Conservation (phyloP, 495 filamentous ascomycete genomes). For the Parmelia sp. region DNA sequence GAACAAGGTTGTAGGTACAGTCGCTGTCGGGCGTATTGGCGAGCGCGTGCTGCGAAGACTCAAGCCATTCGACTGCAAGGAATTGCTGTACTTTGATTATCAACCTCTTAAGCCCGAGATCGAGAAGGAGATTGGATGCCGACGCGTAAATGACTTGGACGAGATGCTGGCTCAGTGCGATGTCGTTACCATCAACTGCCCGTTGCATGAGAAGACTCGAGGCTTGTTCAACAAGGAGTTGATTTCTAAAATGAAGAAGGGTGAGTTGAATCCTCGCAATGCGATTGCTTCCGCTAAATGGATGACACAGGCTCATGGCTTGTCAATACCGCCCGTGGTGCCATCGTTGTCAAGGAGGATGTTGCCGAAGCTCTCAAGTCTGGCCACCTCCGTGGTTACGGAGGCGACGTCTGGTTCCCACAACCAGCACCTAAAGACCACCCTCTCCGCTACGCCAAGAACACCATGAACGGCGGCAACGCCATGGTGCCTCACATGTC, state of each 20-base stretch:
- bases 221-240: conserved; percentile 99
- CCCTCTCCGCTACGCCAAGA: conserved; percentile 84
- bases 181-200: conserved; percentile 99
- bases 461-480: conserved; percentile 94
- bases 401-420: conserved; percentile 89
- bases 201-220: conserved; percentile 92
- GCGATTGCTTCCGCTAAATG: conserved; percentile 18
- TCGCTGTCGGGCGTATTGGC: conserved; percentile 94
- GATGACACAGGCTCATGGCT: conserved; percentile 71
- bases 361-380: conserved; percentile 88
- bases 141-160: conserved; percentile 80
- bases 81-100: conserved; percentile 99
- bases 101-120: conserved; percentile 80
- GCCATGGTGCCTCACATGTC: conserved; percentile 99
- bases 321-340: conserved; percentile 95
- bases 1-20: conserved; percentile 95
- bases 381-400: conserved; percentile 94
- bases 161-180: conserved; percentile 95
- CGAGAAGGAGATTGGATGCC: conserved; percentile 94
- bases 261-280: conserved; percentile 36
- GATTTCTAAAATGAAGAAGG: conserved; percentile 98
- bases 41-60: conserved; percentile 94
- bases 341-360: conserved; percentile 99
- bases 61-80: conserved; percentile 98
- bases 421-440: conserved; percentile 96